phyloP scores from a whole-genome alignment of 805 yeast genomes.

The Spathaspora sp. region DNA sequence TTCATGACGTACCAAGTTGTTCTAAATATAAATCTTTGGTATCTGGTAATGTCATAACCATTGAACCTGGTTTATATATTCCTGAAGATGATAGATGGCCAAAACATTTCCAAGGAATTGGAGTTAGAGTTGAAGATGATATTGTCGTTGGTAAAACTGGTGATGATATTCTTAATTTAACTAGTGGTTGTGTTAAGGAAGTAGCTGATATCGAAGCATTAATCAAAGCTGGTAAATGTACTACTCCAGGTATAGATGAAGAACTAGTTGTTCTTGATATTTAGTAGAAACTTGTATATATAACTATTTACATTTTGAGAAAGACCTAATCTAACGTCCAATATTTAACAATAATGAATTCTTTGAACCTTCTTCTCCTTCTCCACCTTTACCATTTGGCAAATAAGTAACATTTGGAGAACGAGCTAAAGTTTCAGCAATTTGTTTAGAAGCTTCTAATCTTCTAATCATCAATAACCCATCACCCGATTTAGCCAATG shows the following conservation, averaged over 20 bases:
- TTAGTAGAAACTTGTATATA: conserved; percentile 5
- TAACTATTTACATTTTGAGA: conserved; percentile 1
- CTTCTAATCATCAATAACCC: conserved; percentile 91
- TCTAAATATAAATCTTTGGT: conserved; percentile 53
- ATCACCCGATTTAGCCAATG: conserved; percentile 91
- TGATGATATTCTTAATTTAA: conserved; percentile 51
- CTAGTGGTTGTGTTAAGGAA: conserved; percentile 85
- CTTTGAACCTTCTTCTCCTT: conserved; percentile 32
- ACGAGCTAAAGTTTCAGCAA: conserved; percentile 80
- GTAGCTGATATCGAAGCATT: conserved; percentile 73
- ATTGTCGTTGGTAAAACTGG: conserved; percentile 68
- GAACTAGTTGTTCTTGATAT: conserved; percentile 30
- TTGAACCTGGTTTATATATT: conserved; percentile 94
- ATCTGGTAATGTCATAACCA: conserved; percentile 81
- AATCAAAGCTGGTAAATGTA: conserved; percentile 52
- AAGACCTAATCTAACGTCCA: conserved; percentile 47
- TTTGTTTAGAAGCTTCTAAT: conserved; percentile 94
- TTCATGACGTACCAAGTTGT: conserved; percentile 72
- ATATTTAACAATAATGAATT: conserved; percentile 63
- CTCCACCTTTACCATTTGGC: conserved; percentile 49
- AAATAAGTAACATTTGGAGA: conserved; percentile 86
- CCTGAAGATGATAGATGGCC: conserved; percentile 78
- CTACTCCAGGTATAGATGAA: conserved; percentile 42
- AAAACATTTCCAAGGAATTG: conserved; percentile 76
- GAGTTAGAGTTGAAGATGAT: conserved; percentile 93